These are phyloP conservation scores for Andrographis paniculata DNA, from an alignment of 305 asterid species.

Conservation along the genomic window DNA sequence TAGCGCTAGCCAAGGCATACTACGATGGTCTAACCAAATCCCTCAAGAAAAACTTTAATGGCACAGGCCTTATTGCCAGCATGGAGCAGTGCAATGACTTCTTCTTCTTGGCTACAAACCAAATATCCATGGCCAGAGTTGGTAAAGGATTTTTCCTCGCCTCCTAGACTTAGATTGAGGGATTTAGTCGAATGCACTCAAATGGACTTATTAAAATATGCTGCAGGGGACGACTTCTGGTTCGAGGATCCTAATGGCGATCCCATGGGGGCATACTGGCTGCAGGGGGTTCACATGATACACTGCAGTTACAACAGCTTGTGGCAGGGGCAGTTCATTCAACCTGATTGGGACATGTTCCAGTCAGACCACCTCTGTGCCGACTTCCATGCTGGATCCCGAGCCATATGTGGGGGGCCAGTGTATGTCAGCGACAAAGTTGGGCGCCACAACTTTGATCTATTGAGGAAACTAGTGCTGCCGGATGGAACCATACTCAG, in stretches of 20 bases:
- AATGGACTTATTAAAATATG: neutral
- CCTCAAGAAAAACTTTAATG: slow-evolving; percentile 27
- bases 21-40: slow-evolving; percentile 38
- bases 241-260: slow-evolving; percentile 92
- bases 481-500: slow-evolving; percentile 80
- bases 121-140: slow-evolving; percentile 37
- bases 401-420: slow-evolving; percentile 96
- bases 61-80: slow-evolving; percentile 44
- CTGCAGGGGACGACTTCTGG: slow-evolving; percentile 93
- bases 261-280: slow-evolving; percentile 86
- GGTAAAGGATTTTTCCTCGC: slow-evolving; percentile 16
- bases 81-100: slow-evolving; percentile 60
- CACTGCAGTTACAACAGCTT: slow-evolving; percentile 93
- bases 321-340: slow-evolving; percentile 96
- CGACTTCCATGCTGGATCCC: slow-evolving; percentile 83
- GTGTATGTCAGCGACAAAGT: slow-evolving; percentile 77
- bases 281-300: slow-evolving; percentile 97
- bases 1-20: slow-evolving; percentile 78
- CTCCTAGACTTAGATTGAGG: neutral
- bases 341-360: slow-evolving; percentile 99
- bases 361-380: slow-evolving; percentile 95
- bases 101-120: slow-evolving; percentile 35
- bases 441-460: slow-evolving; percentile 64
- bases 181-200: neutral
- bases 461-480: slow-evolving; percentile 56